phyloP scores from a whole-genome alignment of 805 yeast species.

The Millerozyma acaciae region DNA sequence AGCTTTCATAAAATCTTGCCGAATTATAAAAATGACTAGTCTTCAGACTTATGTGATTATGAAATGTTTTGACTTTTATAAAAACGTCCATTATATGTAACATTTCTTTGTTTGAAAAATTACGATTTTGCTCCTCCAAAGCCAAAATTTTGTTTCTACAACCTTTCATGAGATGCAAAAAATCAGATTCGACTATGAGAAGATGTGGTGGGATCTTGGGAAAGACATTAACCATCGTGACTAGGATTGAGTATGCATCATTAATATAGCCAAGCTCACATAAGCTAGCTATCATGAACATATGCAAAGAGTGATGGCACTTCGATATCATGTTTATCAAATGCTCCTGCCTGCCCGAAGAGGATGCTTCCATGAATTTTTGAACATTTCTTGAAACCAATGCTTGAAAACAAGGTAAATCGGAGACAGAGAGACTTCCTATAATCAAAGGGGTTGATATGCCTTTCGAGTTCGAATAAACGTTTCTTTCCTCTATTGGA shows the following conservation, averaged over 20 bases:
- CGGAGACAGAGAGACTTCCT: conserved; percentile 23
- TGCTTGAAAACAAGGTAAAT: conserved; percentile 28
- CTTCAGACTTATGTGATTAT: neutral
- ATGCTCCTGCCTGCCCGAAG: conserved; percentile 5
- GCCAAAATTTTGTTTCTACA: conserved; percentile 6
- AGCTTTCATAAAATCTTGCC: conserved; percentile 3
- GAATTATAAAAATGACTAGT: conserved; percentile 2
- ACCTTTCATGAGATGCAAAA: conserved; percentile 8
- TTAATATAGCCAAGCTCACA: conserved; percentile 20
- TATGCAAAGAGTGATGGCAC: conserved; percentile 23
- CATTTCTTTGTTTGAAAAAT: neutral
- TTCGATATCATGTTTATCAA: conserved; percentile 16
- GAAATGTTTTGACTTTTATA: neutral
- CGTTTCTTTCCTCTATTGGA: conserved; percentile 26
- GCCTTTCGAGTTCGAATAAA: conserved; percentile 18
- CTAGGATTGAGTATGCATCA: conserved; percentile 25
- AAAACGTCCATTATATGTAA: too few relatives aligned
- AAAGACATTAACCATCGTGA: conserved; percentile 13
- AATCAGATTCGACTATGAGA: conserved; percentile 13
- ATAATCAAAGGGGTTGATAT: conserved; percentile 22
- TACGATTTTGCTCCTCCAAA: neutral
- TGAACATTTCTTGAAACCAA: conserved; percentile 18
- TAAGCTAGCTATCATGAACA: conserved; percentile 25
- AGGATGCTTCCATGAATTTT: conserved; percentile 5
- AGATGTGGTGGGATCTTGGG: conserved; percentile 7